Percentiles rank a stretch among this genome's conserved stretches.
phyloP scores from a whole-genome alignment of 371 early-diverging fungal species.

The Rhizopus stolonifer region DNA sequence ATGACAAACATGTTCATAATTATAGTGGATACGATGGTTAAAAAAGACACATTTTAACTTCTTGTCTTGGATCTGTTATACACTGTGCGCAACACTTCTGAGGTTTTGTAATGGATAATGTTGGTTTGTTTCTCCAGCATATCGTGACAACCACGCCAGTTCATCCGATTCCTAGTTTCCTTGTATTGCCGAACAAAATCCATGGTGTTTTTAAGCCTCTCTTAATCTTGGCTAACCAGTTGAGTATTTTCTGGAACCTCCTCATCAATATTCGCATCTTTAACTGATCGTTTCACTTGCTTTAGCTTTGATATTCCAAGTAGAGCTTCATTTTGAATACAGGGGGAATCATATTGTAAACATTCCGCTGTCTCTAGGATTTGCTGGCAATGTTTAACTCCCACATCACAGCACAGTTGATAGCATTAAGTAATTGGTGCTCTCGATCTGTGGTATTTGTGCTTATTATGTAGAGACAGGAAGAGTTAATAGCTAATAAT shows the following conservation, averaged over 20 bases:
- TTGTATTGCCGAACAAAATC: slow-evolving; percentile 14
- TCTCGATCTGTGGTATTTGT: too few species aligned
- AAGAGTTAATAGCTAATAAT: too few species aligned
- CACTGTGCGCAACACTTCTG: slow-evolving; percentile 15
- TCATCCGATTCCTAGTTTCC: slow-evolving; percentile 16
- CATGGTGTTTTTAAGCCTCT: slow-evolving; percentile 15
- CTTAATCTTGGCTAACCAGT: slow-evolving; percentile 17
- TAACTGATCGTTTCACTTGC: slow-evolving; percentile 12
- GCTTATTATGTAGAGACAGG: too few species aligned
- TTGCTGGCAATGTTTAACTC: slow-evolving; percentile 14
- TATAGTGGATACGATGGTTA: slow-evolving; percentile 16
- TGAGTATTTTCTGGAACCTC: slow-evolving; percentile 15
- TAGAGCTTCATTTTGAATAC: slow-evolving; percentile 13
- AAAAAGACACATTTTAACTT: slow-evolving; percentile 18
- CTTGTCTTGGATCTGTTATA: slow-evolving; percentile 17
- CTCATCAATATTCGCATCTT: slow-evolving; percentile 9
- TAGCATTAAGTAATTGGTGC: slow-evolving; percentile 13
- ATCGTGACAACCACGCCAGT: slow-evolving; percentile 17
- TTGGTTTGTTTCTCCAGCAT: slow-evolving; percentile 13
- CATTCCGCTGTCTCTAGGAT: slow-evolving; percentile 12
- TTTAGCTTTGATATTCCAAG: slow-evolving; percentile 13
- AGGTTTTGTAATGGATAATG: slow-evolving; percentile 16
- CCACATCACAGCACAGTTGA: slow-evolving; percentile 15
- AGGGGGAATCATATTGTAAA: slow-evolving; percentile 15
- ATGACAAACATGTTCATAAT: slow-evolving; percentile 16